A percentile compares a stretch with the other conserved stretches of the same genome.
Evolutionary conservation across 176 grass and related monocot genomes (phyloP).

Genomic region (Cenchrus americanus): DNA sequence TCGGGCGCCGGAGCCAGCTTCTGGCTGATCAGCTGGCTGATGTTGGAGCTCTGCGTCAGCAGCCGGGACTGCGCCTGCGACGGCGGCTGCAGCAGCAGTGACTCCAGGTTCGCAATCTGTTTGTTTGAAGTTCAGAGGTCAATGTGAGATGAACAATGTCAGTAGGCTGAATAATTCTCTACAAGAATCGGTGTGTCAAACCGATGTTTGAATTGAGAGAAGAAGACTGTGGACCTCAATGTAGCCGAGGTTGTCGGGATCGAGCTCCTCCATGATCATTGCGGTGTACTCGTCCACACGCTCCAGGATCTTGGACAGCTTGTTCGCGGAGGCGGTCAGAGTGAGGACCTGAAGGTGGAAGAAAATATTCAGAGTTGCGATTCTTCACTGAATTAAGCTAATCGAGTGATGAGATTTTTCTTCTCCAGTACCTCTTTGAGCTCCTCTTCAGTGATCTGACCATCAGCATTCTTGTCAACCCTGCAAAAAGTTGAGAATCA

Average conservation of each 20-base stretch:
- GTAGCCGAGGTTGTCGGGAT: constrained; percentile 75
- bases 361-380: constrained; percentile 10
- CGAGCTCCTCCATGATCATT: constrained; percentile 94
- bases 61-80: constrained; percentile 28
- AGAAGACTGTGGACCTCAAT: constrained; percentile 60
- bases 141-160: constrained; percentile 24
- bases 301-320: constrained; percentile 90
- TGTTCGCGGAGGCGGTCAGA: constrained; percentile 91
- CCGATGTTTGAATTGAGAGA: background rate
- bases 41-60: constrained; percentile 65
- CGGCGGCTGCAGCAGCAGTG: constrained; percentile 66
- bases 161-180: background rate
- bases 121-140: background rate
- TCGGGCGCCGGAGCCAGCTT: constrained; percentile 57
- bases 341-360: constrained; percentile 62
- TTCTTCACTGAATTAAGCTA: background rate
- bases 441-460: constrained; percentile 84
- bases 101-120: constrained; percentile 80
- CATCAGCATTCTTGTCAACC: constrained; percentile 96
- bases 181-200: no score
- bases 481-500: constrained; percentile 48
- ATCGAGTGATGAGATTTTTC: background rate
- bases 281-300: constrained; percentile 93
- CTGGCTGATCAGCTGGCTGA: constrained; percentile 93
- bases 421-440: constrained; percentile 67